A percentile compares a stretch with the other conserved stretches of the same genome.
Conservation (phyloP, 208 protist genomes). For the Acanthamoeba castellanii region DNA sequence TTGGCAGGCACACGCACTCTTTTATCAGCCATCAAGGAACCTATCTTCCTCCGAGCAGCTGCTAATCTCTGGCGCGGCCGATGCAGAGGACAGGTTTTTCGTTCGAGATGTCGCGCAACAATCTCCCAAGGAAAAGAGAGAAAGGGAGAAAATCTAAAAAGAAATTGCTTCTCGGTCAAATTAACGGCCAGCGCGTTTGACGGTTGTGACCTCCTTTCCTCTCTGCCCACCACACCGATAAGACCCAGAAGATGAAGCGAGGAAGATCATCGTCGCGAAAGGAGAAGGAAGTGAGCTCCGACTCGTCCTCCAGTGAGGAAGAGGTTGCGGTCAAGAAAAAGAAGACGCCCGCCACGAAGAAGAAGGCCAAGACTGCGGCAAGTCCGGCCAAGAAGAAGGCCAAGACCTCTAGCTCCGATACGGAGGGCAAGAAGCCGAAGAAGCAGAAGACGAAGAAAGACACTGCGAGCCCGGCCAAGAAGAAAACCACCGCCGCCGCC, state of each 20-base stretch:
- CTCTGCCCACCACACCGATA: too few relatives aligned
- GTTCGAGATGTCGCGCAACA: too few relatives aligned
- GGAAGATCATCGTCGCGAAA: neutral
- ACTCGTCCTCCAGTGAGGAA: neutral
- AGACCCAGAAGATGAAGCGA: neutral
- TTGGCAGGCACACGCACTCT: neutral
- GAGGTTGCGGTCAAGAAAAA: neutral
- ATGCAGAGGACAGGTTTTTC: too few relatives aligned
- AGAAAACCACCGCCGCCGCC: neutral
- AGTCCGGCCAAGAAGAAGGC: conserved; percentile 7
- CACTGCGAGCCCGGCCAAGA: neutral
- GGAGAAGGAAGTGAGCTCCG: neutral
- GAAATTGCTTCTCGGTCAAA: too few relatives aligned
- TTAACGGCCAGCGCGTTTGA: too few relatives aligned
- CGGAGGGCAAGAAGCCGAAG: neutral
- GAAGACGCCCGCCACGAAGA: neutral
- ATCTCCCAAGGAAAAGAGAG: too few relatives aligned
- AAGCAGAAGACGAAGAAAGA: neutral
- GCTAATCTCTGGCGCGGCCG: too few relatives aligned
- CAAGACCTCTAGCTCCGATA: neutral
- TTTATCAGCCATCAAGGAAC: neutral
- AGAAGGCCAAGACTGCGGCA: neutral
- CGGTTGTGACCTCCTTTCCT: too few relatives aligned
- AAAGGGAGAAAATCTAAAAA: too few relatives aligned
- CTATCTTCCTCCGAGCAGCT: neutral